A percentile compares a stretch with the other conserved stretches of the same genome.
These are phyloP conservation scores for Fagus crenata DNA, from an alignment of 306 rosid species.

Conservation along the genomic window DNA sequence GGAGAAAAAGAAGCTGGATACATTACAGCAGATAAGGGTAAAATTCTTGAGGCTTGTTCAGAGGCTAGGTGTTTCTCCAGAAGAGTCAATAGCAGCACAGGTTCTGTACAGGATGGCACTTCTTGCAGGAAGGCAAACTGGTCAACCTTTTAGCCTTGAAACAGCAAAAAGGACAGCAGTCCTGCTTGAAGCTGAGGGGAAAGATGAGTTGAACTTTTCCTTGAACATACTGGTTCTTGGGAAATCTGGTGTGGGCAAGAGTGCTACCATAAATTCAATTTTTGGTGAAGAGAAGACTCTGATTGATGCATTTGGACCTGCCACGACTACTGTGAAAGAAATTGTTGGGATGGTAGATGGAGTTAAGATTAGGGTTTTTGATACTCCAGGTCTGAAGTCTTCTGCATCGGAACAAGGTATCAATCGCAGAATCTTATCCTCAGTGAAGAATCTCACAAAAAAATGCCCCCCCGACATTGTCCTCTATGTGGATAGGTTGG, in stretches of 20 bases:
- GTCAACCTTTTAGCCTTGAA: constrained; percentile 65
- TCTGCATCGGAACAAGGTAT: constrained; percentile 70
- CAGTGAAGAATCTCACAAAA: constrained; percentile 68
- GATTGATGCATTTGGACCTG: constrained; percentile 76
- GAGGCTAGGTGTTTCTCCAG: constrained; percentile 74
- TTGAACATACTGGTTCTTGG: constrained; percentile 88
- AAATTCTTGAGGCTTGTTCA: constrained; percentile 76
- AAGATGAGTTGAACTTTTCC: constrained; percentile 64
- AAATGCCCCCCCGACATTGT: constrained; percentile 84
- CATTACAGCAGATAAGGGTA: constrained; percentile 71
- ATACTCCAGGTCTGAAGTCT: constrained; percentile 88
- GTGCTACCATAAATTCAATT: constrained; percentile 94
- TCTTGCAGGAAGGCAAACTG: constrained; percentile 64
- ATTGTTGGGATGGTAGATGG: constrained; percentile 84
- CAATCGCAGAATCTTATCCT: constrained; percentile 65
- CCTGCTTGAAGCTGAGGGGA: constrained; percentile 74
- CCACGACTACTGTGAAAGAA: constrained; percentile 74
- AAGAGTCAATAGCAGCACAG: constrained; percentile 83
- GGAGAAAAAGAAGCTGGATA: constrained; percentile 69
- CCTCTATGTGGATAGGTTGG: constrained; percentile 92
- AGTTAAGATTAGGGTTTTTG: constrained; percentile 74
- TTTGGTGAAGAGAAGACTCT: constrained; percentile 80
- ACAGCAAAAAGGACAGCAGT: constrained; percentile 71
- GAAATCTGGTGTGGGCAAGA: constrained; percentile 92
- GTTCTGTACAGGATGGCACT: constrained; percentile 76